Base-by-base conservation (phyloP, 164 flowering plant species). In the Aristolochia contorta region DNA sequence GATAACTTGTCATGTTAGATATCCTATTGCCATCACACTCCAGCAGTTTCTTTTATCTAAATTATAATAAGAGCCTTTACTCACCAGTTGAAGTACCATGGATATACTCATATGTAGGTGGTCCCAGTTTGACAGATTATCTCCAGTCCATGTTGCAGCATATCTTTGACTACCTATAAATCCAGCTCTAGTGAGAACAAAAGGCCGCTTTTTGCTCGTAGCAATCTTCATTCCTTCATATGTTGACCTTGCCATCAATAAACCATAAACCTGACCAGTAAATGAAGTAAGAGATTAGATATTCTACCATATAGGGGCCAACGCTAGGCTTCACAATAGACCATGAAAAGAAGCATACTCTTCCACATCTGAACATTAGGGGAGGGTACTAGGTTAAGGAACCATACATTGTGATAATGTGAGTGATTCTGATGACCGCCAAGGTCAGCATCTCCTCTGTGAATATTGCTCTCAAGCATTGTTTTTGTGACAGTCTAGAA, bases 141-240 rank as follows among this genome's bases (percentile, higher is more conserved):
- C 98, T 21, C 98, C 98, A 18, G 96, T 89, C 98, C 98, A 92
- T 46, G 96, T 89, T 63, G 98, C 96, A 66, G 96, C 98, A 83
- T 85, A 87, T 63, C 88, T 80, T 70, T 92, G 98, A 77, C 89
- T 84, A 57, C 98, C 96, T 22, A 81, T 63, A 77, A 79, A 92
- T 55, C 96, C 96, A 72, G 98, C 98, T 78, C 98, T 79, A 0
- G 96, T 87, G 62, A 92, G 91, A 66, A 92, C 98, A 76, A 92
- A 92, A 12, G 98, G 98, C 24, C 98, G 96, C 65, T 75, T 87
- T 19, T 77, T 71, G 48, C 65, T 70, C 65, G 79, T 62, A 47
- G 84, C 95, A 76, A 84, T 59, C 68, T 85, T 77, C 91, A 92
- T 87, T 62, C 98, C 98, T 72, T 87, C 95, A 70, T 67, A 80